Evolutionary conservation across 2,329 filamentous ascomycete species (phyloP), one percentile per base, ranked within the genome.

Genomic region (Hypoxylon sp.): DNA sequence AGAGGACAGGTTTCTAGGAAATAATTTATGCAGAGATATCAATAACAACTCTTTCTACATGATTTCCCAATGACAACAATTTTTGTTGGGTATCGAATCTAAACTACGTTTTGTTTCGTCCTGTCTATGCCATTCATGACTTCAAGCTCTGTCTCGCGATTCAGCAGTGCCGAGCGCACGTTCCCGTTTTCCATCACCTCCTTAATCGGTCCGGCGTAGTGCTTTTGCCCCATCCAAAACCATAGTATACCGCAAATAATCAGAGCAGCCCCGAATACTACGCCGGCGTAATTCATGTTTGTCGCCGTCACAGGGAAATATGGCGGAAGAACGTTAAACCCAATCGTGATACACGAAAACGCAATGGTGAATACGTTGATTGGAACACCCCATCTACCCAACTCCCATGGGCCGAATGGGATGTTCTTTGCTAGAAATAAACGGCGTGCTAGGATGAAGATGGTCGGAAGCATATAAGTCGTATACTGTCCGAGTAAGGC

Each of bases 121-220:
- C 35, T 15, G 6, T 37, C n/a, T 37, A 13, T 37, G 35, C 35
- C 35, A n/a, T 2, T 37, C n/a, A 4, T 37, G 4, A 37, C 4
- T n/a, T 37, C 35, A 37, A 6, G 6, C 35, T 37, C 35, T 13
- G 35, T 13, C n/a, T 37, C 35, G n/a, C 35, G 35, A 37, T n/a
- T 37, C 35, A 37, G 35, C 35, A 67, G 53, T 39, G 64, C 64
- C 21, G 64, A 67, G 17, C 58, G 58, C 29, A 67, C 47, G 31
- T 67, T 67, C 21, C 64, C 53, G 29, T 67, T 63, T 13, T 67
- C 59, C 59, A 67, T 63, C 10, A 67, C 60, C 59, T 67, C 64
- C 54, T 58, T 67, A 11, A 67, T 67, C 10, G 64, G 58, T 11
- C 64, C 64, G 2, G 59, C 55, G 50, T 65, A 65, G 21, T 65